phyloP scores from a whole-genome alignment of 306 rosid species.

The Comarum palustre region DNA sequence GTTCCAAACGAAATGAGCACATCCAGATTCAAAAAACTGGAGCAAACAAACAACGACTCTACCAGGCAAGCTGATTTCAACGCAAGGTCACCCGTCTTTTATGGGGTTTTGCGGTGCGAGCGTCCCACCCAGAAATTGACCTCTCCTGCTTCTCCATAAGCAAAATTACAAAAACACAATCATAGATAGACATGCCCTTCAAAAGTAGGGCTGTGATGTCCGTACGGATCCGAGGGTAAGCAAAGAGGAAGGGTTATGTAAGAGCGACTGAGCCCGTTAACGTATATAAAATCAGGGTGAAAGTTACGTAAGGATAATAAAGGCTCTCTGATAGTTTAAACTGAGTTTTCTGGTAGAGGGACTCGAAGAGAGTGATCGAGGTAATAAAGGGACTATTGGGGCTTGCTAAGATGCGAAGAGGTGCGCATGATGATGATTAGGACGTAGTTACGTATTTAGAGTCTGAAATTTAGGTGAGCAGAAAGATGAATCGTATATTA shows the following conservation, averaged over 20 bases:
- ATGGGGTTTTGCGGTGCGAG: background rate
- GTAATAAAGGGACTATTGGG: background rate
- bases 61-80: background rate
- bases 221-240: background rate
- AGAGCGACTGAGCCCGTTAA: background rate
- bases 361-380: slow-evolving; percentile 2
- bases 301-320: slow-evolving; percentile 26
- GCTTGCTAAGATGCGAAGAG: slow-evolving; percentile 24
- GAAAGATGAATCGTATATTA: too few relatives aligned
- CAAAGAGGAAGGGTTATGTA: background rate
- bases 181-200: slow-evolving; percentile 4
- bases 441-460: too few relatives aligned
- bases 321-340: background rate
- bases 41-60: slow-evolving; percentile 2
- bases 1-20: background rate
- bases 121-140: background rate
- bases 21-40: background rate
- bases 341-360: slow-evolving; percentile 10
- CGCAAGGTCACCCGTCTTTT: slow-evolving; percentile 9
- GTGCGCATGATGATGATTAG: background rate
- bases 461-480: too few relatives aligned
- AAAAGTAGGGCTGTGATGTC: slow-evolving; percentile 1
- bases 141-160: background rate
- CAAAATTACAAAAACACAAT: background rate
- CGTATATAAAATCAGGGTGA: slow-evolving; percentile 27